Percentiles rank a stretch among this genome's conserved stretches.
These are phyloP conservation scores for Vitis hybrid DNA, from an alignment of 177 flowering plant genomes.

Conservation along the genomic window DNA sequence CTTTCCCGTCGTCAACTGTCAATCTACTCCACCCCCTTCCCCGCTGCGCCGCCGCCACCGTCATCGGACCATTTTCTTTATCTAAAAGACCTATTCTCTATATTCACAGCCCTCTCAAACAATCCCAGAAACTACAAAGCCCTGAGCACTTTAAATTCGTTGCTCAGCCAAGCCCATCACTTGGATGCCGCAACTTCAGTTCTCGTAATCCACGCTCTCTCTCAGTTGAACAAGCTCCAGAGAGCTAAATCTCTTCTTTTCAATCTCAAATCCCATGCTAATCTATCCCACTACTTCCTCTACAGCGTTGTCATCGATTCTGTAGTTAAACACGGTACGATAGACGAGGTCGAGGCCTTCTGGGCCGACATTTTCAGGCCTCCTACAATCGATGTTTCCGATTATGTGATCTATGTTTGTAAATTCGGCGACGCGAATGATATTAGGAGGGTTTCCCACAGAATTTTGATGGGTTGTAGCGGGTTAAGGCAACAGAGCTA, in stretches of 20 bases:
- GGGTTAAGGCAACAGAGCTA: slow-evolving; percentile 28
- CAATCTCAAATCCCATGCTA: slow-evolving; percentile 20
- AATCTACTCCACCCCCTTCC: no score
- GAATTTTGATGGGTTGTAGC: slow-evolving; percentile 29
- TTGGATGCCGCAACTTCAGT: slow-evolving; percentile 31
- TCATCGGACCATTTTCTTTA: slow-evolving; percentile 9
- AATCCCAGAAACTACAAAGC: slow-evolving; percentile 24
- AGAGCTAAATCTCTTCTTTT: slow-evolving; percentile 29
- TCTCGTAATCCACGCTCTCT: slow-evolving; percentile 28
- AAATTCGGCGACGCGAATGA: slow-evolving; percentile 21
- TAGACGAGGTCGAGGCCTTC: slow-evolving; percentile 28
- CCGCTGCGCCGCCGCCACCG: no score
- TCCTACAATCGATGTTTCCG: slow-evolving; percentile 20
- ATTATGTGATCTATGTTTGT: slow-evolving; percentile 25
- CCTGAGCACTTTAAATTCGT: slow-evolving; percentile 25
- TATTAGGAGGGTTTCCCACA: slow-evolving; percentile 22
- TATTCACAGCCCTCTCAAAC: slow-evolving; percentile 17
- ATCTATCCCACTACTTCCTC: slow-evolving; percentile 22
- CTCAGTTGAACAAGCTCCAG: slow-evolving; percentile 29
- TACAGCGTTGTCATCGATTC: slow-evolving; percentile 34
- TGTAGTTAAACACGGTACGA: slow-evolving; percentile 27
- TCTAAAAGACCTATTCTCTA: slow-evolving; percentile 15
- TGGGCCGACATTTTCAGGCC: slow-evolving; percentile 33
- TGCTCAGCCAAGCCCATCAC: slow-evolving; percentile 19
- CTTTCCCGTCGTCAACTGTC: no score